Base-by-base conservation (phyloP, 129 eudicot species). In the Arctium lappa region DNA sequence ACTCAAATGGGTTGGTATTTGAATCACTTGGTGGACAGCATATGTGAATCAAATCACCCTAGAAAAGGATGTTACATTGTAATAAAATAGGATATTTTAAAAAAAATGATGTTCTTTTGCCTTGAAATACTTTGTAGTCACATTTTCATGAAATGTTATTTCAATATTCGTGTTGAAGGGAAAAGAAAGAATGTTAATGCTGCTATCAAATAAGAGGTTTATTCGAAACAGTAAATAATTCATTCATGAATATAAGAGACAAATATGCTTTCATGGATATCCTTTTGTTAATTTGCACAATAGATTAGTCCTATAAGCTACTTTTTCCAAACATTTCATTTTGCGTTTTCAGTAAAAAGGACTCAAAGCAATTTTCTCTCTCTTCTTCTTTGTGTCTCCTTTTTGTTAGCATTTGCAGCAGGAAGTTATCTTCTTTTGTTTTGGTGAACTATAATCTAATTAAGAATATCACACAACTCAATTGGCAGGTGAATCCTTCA, bases 401-500 rank as follows among this genome's bases (percentile, higher is more conserved):
- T 80, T 72, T 36, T 72, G 12, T 62, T 80, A 12, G 72, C 74
- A 56, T 48, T 32, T 72, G 36, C 40, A 33, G 15, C 77, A 53
- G 72, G 40, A 73, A 81, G 72, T 12, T 27, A 15, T 80, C 62
- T 36, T 71, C 56, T 34, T 38, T 44, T 65, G 37, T 74, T 81
- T 66, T 66, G 56, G 70, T 69, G 86, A 76, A 53, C 12, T 83
- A 36, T 76, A 34, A 70, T 46, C 69, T 79, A 42, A 46, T 34
- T n/a, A 70, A 83, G 42, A 76, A 37, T 37, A 44, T 33, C 44
- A 66, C 34, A 75, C 62, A 16, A 39, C 78, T 75, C 27, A 69
- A 27, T 42, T 80, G 62, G 81, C 94, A 94, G 98, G 97, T 94
- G 80, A 94, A 94, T 86, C 97, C 97, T 72, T 92, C 98, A 38